phyloP scores from a whole-genome alignment of 2,329 filamentous ascomycete species.

The Orbilia ellipsospora region DNA sequence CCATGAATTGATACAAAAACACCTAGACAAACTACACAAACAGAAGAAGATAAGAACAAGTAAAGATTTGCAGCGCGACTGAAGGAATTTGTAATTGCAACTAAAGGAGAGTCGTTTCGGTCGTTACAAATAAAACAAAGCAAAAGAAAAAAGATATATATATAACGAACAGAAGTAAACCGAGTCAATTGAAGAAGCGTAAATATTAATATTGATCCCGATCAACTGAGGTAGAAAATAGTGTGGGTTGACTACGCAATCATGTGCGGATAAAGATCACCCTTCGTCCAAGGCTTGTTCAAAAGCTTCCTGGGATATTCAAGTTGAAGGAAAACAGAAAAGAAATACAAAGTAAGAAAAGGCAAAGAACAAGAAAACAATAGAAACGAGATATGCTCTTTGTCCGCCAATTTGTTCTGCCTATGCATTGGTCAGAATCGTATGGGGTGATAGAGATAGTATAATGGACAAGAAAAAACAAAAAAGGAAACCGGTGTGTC shows the following conservation, averaged over 20 bases:
- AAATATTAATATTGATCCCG: slow-evolving; percentile 10
- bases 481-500: not conserved
- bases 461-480: slow-evolving; percentile 3
- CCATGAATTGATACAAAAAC: not conserved
- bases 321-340: slow-evolving; percentile 1
- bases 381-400: slow-evolving; percentile 27
- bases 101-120: slow-evolving; percentile 51
- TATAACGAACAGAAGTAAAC: not conserved
- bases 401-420: slow-evolving; percentile 54
- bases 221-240: slow-evolving; percentile 7
- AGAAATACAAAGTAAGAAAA: slow-evolving; percentile 16
- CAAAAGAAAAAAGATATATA: not conserved
- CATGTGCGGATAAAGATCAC: not conserved
- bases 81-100: slow-evolving; percentile 27
- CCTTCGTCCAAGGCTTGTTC: slow-evolving; percentile 34
- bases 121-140: slow-evolving; percentile 29
- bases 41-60: slow-evolving; percentile 7
- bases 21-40: not conserved
- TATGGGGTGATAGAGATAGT: slow-evolving; percentile 48
- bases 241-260: slow-evolving; percentile 3
- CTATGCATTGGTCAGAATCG: slow-evolving; percentile 47
- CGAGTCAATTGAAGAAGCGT: not conserved
- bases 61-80: slow-evolving; percentile 30
- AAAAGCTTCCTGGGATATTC: slow-evolving; percentile 30
- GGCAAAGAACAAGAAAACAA: slow-evolving; percentile 13